Conservation (phyloP, 2,329 filamentous ascomycete genomes). For the Aspergillus ustus region DNA sequence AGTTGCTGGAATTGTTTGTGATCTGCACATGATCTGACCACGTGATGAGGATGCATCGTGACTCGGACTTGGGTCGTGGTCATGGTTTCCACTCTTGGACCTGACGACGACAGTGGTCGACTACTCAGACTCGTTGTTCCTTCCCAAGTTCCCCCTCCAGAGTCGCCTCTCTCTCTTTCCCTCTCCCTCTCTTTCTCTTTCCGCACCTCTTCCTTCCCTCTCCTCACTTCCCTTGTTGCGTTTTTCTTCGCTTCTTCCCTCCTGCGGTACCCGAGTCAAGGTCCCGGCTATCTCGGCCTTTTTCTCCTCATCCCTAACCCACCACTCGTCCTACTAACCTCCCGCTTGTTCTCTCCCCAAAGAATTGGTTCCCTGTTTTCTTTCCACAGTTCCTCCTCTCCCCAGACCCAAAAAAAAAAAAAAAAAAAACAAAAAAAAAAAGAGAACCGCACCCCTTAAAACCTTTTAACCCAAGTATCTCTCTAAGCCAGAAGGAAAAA, state of each 20-base stretch:
- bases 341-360: conserved; percentile 8
- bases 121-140: background rate
- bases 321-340: conserved; percentile 16
- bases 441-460: conserved; percentile 2
- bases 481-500: conserved; percentile 17
- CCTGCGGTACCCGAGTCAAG: conserved; percentile 7
- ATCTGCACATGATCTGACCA: background rate
- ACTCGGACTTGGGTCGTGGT: conserved; percentile 24
- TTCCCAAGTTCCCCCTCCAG: conserved; percentile 23
- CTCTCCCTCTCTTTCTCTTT: conserved; percentile 1
- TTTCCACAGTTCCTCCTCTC: conserved; percentile 16
- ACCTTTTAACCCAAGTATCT: conserved; percentile 11
- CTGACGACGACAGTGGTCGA: conserved; percentile 4
- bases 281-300: conserved; percentile 20
- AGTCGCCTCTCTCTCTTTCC: conserved; percentile 18
- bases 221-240: conserved; percentile 14
- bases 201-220: conserved; percentile 7
- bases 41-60: conserved; percentile 17
- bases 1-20: background rate
- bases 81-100: conserved; percentile 11
- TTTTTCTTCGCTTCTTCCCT: conserved; percentile 19
- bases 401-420: conserved; percentile 17
- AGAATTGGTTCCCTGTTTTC: conserved; percentile 25
- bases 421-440: conserved; percentile 17
- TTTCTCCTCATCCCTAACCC: conserved; percentile 10